Percentiles rank a stretch among this genome's conserved stretches.
Conservation (phyloP, 352 stramenopile genomes). For the Blastocystis hominis region DNA sequence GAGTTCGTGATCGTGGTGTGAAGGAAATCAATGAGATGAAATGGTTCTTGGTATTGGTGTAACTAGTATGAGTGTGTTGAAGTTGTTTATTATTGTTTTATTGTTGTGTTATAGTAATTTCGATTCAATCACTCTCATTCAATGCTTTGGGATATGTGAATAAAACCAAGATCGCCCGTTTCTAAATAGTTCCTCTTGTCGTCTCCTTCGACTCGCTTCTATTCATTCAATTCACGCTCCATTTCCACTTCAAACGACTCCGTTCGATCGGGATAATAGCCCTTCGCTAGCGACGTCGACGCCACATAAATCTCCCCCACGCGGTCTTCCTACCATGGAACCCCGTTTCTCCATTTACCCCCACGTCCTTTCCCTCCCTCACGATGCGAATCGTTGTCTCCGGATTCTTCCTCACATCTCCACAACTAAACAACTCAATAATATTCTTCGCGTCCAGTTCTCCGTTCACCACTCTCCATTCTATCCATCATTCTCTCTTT, state of each 20-base stretch:
- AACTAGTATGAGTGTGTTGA: conserved; percentile 66
- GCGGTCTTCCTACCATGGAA: conserved; percentile 61
- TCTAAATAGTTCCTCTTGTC: conserved; percentile 70
- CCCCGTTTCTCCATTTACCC: conserved; percentile 61
- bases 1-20: conserved; percentile 60
- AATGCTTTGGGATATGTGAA: conserved; percentile 67
- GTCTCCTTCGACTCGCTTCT: conserved; percentile 64
- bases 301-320: conserved; percentile 79
- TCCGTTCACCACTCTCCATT: not conserved
- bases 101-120: not conserved
- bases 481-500: not conserved
- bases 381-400: conserved; percentile 84
- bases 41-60: not conserved
- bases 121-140: not conserved
- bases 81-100: conserved; percentile 62
- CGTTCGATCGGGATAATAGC: conserved; percentile 74
- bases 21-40: not conserved
- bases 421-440: conserved; percentile 83
- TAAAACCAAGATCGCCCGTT: conserved; percentile 91
- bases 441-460: conserved; percentile 13
- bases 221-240: not conserved
- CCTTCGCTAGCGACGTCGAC: conserved; percentile 78
- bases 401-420: conserved; percentile 72
- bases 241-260: not conserved
- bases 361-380: conserved; percentile 64